Conservation (phyloP, 257 asterid species). For the Knoxia roxburghii region DNA sequence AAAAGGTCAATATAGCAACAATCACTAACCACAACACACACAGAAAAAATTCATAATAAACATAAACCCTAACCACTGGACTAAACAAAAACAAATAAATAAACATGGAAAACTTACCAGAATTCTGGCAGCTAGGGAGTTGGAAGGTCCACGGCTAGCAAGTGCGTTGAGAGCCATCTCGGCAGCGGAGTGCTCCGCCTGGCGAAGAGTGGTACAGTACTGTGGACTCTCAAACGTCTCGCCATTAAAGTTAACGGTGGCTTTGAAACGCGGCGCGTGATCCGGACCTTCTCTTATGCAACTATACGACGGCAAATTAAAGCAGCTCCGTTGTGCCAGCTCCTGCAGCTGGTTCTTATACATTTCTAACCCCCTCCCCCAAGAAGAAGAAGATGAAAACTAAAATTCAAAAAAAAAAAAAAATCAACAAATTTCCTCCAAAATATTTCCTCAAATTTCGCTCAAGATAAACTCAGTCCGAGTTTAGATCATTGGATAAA, state of each 20-base stretch:
- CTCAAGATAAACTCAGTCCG: background rate
- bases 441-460: background rate
- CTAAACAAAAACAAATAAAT: background rate
- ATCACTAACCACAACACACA: background rate
- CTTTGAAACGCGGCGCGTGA: constrained; percentile 93
- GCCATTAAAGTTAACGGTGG: constrained; percentile 71
- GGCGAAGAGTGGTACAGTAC: constrained; percentile 86
- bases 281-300: constrained; percentile 83
- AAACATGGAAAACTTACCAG: constrained; percentile 35
- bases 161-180: constrained; percentile 76
- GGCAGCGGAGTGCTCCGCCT: constrained; percentile 89
- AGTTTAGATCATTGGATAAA: constrained; percentile 18
- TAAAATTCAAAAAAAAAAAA: background rate
- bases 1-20: background rate
- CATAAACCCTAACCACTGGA: constrained; percentile 7
- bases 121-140: constrained; percentile 75
- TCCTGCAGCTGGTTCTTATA: constrained; percentile 89
- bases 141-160: constrained; percentile 62
- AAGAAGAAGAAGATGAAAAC: constrained; percentile 2
- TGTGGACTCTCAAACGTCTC: constrained; percentile 77
- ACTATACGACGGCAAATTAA: constrained; percentile 75
- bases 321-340: constrained; percentile 95
- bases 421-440: constrained; percentile 2
- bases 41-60: background rate
- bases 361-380: constrained; percentile 25